These are phyloP conservation scores for Krasilnikovozyma curviuscula DNA, from an alignment of 768 basidiomycete genomes.

Conservation along the genomic window DNA sequence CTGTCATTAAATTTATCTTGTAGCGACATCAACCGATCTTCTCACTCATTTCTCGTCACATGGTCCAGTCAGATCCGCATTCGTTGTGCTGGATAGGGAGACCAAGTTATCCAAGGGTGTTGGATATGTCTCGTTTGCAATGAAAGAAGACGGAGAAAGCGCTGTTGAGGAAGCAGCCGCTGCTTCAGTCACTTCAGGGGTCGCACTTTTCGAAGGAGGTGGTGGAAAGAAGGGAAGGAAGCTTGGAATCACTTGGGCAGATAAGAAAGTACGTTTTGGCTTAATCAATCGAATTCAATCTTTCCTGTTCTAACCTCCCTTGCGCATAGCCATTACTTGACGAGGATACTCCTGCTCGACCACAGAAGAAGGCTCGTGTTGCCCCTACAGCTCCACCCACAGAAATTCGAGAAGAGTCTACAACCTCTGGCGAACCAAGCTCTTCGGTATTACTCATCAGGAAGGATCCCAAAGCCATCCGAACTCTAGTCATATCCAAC, in stretches of 20 bases:
- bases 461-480: conserved; percentile 64
- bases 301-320: neutral
- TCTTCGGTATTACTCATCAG: too few relatives aligned
- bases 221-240: conserved; percentile 41
- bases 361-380: conserved; percentile 2
- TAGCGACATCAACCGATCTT: conserved; percentile 69
- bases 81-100: conserved; percentile 55
- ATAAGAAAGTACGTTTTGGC: conserved; percentile 40
- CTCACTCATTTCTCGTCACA: conserved; percentile 87
- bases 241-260: conserved; percentile 62
- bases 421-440: neutral
- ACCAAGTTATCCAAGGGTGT: conserved; percentile 60
- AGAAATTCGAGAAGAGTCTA: neutral
- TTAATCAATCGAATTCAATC: neutral
- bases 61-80: conserved; percentile 81
- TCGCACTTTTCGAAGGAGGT: conserved; percentile 43
- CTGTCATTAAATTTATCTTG: neutral
- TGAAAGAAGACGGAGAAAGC: conserved; percentile 66
- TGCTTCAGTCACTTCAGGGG: too few relatives aligned
- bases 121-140: conserved; percentile 82
- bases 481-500: conserved; percentile 35
- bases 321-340: neutral
- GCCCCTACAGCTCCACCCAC: conserved; percentile 4
- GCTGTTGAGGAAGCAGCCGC: conserved; percentile 48
- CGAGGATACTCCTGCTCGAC: neutral